Conservation (phyloP, 2,329 filamentous ascomycete species). For the Hymenoscyphus linearis region DNA sequence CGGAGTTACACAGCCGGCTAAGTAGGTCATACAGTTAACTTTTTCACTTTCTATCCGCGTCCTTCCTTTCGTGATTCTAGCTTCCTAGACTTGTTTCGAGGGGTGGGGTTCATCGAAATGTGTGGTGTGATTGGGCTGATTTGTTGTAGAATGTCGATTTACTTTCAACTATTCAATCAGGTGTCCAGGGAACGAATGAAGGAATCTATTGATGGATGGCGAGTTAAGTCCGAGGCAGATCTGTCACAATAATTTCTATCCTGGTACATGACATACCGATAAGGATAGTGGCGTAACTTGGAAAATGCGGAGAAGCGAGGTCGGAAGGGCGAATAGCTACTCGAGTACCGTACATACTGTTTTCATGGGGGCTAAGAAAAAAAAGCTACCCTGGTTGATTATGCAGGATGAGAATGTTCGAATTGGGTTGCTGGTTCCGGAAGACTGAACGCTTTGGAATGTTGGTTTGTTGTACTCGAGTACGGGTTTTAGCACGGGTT, state of each 20-base stretch:
- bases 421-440: background rate
- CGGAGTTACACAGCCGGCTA: no score
- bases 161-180: no score
- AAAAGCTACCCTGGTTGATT: constrained; percentile 5
- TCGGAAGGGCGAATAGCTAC: background rate
- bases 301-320: constrained; percentile 2
- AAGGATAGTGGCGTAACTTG: background rate
- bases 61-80: no score
- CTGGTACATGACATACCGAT: constrained; percentile 3
- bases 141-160: no score
- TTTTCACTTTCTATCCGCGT: no score
- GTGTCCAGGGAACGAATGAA: no score
- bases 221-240: background rate
- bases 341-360: no score
- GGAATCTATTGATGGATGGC: background rate
- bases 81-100: no score
- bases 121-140: no score
- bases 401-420: constrained; percentile 1
- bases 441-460: background rate
- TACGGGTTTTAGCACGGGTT: background rate
- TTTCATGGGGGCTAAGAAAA: background rate
- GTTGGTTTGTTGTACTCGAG: background rate
- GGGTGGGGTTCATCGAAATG: no score
- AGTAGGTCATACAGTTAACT: no score
- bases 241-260: background rate